These are phyloP conservation scores for Candida berthetii DNA, from an alignment of 805 yeast species.

Conservation along the genomic window DNA sequence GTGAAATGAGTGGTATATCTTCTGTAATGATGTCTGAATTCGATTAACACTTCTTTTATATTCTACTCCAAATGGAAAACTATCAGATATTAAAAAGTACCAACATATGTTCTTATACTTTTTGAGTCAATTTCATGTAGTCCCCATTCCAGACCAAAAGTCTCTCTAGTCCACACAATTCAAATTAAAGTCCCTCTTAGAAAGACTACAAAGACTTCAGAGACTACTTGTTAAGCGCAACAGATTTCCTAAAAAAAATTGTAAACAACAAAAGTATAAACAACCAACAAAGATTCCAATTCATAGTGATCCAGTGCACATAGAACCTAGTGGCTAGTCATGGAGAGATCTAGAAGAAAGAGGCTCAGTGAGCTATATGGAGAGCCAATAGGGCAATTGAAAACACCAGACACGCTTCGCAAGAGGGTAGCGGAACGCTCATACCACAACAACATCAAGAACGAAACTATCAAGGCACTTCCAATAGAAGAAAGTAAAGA, in stretches of 20 bases:
- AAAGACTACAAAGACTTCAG: background rate
- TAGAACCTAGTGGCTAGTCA: background rate
- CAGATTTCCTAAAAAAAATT: background rate
- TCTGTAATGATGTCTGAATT: no score
- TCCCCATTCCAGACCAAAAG: background rate
- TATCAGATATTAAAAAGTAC: no score
- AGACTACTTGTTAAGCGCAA: background rate
- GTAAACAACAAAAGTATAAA: background rate
- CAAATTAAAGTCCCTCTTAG: background rate
- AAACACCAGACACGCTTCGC: conserved; percentile 10
- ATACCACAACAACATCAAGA: conserved; percentile 1
- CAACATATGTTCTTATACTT: no score
- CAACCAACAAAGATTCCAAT: background rate
- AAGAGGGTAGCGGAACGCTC: conserved; percentile 12
- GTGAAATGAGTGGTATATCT: no score
- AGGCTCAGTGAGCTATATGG: conserved; percentile 21
- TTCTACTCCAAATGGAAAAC: no score
- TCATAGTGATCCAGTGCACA: background rate
- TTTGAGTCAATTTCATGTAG: background rate
- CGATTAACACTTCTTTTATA: no score
- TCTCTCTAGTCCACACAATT: background rate
- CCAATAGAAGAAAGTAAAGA: background rate
- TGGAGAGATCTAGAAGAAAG: conserved; percentile 24
- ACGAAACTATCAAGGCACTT: background rate
- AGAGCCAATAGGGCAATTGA: conserved; percentile 8